Evolutionary conservation across 192 early-diverging fungal genomes (phyloP).

Genomic region (Podila epicladia): DNA sequence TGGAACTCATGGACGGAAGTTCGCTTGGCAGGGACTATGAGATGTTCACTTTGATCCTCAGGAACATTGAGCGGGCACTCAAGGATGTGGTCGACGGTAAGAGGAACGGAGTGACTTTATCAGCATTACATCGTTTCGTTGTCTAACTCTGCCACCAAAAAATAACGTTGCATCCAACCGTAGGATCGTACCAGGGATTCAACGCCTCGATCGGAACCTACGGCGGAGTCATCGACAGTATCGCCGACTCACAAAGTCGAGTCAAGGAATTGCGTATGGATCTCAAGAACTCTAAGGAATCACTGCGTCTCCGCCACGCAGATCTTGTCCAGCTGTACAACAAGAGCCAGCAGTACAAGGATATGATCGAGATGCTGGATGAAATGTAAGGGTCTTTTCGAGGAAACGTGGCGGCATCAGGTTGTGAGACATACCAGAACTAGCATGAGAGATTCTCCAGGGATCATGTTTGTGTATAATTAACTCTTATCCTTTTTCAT

Average conservation of each 20-base stretch:
- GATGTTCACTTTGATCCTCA: conserved; percentile 66
- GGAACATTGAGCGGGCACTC: conserved; percentile 71
- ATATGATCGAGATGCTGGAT: conserved; percentile 81
- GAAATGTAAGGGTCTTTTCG: conserved; percentile 57
- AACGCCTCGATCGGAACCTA: conserved; percentile 86
- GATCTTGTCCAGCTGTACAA: conserved; percentile 76
- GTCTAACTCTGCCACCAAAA: not conserved
- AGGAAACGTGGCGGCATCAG: too few species aligned
- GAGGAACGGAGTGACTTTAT: not conserved
- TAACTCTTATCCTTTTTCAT: not conserved
- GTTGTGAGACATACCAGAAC: not conserved
- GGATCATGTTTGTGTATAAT: too few species aligned
- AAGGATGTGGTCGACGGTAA: conserved; percentile 75
- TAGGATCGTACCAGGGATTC: conserved; percentile 84
- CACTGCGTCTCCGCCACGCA: conserved; percentile 68
- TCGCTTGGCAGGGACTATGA: conserved; percentile 72
- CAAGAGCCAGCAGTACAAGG: conserved; percentile 79
- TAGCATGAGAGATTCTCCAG: not conserved
- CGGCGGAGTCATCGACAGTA: conserved; percentile 77
- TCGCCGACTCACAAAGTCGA: conserved; percentile 70
- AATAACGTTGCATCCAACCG: not conserved
- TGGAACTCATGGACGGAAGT: conserved; percentile 80
- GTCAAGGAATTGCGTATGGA: conserved; percentile 70
- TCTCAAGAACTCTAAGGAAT: conserved; percentile 71
- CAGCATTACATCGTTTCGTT: not conserved